These are phyloP conservation scores for Cubamyces sp. DNA, from an alignment of 768 basidiomycete species.

Conservation along the genomic window DNA sequence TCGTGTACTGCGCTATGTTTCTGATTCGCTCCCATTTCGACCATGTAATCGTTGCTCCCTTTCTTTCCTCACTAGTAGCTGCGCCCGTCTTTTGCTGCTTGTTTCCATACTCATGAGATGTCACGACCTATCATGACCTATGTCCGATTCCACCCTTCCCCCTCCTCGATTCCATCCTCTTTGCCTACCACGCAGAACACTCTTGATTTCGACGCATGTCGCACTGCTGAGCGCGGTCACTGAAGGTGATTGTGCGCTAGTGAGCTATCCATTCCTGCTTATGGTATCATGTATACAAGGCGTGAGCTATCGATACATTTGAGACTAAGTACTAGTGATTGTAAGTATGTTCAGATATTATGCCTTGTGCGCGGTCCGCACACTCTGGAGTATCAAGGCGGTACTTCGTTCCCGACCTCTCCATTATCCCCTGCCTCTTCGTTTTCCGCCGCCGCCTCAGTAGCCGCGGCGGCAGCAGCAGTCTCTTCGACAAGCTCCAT, in stretches of 20 bases:
- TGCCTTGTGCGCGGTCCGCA: neutral
- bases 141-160: neutral
- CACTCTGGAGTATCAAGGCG: no score
- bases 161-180: neutral
- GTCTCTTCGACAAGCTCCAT: constrained; percentile 30
- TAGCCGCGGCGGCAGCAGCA: no score
- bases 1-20: constrained; percentile 18
- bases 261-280: no score
- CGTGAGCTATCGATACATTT: neutral
- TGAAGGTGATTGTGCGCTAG: no score
- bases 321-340: neutral
- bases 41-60: constrained; percentile 12
- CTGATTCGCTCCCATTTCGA: constrained; percentile 13
- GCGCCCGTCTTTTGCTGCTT: neutral
- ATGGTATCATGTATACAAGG: neutral
- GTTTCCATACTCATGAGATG: constrained; percentile 19
- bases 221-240: no score
- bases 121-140: constrained; percentile 20
- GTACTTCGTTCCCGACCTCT: no score
- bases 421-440: no score
- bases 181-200: neutral
- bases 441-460: neutral
- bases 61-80: neutral
- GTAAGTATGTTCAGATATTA: neutral
- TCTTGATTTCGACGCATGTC: neutral